A percentile compares a stretch with the other conserved stretches of the same genome.
phyloP scores from a whole-genome alignment of 2,329 filamentous ascomycete genomes.

The Ceratocystis alfenasii region DNA sequence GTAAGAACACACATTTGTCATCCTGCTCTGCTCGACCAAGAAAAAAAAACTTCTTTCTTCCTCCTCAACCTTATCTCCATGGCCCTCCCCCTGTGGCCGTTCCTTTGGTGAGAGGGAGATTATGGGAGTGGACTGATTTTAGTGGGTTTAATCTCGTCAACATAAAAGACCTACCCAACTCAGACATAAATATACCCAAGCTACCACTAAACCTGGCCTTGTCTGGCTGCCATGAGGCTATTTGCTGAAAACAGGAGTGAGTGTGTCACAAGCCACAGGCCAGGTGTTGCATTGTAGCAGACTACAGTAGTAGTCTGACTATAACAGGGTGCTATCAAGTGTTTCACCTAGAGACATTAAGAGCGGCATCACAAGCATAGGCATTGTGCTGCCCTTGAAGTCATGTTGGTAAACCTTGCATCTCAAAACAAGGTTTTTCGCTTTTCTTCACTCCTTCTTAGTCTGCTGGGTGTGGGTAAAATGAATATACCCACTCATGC shows the following conservation, averaged over 20 bases:
- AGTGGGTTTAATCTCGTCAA: conserved; percentile 11
- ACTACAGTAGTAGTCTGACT: background rate
- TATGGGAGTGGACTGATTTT: conserved; percentile 1
- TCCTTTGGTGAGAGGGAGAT: background rate
- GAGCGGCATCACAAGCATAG: background rate
- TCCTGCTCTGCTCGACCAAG: background rate
- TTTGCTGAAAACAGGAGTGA: background rate
- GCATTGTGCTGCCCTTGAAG: background rate
- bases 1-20: no score
- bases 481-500: no score
- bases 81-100: background rate
- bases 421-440: no score
- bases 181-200: background rate
- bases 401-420: background rate
- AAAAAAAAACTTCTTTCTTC: background rate
- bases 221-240: background rate
- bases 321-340: background rate
- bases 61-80: background rate
- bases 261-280: background rate
- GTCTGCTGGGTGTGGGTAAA: no score
- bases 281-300: background rate
- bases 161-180: background rate
- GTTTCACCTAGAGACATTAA: conserved; percentile 1
- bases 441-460: no score
- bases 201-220: no score